These are phyloP conservation scores for Exophiala spinifera DNA, from an alignment of 2,329 filamentous ascomycete species.

Conservation along the genomic window DNA sequence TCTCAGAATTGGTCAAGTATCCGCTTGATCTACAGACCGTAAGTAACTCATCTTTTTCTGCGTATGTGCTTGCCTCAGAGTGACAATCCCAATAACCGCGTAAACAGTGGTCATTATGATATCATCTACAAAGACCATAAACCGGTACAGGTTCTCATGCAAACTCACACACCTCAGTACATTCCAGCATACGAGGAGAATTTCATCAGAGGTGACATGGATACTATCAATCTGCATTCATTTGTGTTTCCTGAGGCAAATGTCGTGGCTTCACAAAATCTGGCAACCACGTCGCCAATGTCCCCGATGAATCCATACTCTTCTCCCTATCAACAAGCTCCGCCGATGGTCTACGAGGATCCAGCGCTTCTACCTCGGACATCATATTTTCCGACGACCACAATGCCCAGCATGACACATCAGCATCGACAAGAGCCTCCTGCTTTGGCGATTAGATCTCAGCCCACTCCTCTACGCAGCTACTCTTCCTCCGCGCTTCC, in stretches of 20 bases:
- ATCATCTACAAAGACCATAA: slow-evolving; percentile 69
- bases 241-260: slow-evolving; percentile 11
- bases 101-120: slow-evolving; percentile 79
- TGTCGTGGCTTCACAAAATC: slow-evolving; percentile 49
- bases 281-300: not conserved
- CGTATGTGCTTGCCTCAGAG: slow-evolving; percentile 27
- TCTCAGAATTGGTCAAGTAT: slow-evolving; percentile 55
- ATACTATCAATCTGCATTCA: slow-evolving; percentile 3
- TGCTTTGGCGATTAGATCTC: slow-evolving; percentile 6
- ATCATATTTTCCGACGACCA: slow-evolving; percentile 14
- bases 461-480: slow-evolving; percentile 6
- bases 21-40: slow-evolving; percentile 66
- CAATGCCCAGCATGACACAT: not conserved
- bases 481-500: slow-evolving; percentile 13
- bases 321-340: slow-evolving; percentile 74
- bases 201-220: slow-evolving; percentile 11
- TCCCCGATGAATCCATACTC: slow-evolving; percentile 49
- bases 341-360: slow-evolving; percentile 51
- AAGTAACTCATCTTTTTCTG: slow-evolving; percentile 34
- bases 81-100: no score
- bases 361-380: not conserved
- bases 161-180: slow-evolving; percentile 20
- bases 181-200: slow-evolving; percentile 3
- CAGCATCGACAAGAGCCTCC: slow-evolving; percentile 1
- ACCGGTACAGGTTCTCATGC: slow-evolving; percentile 24